Base-by-base conservation (phyloP, 108 stramenopile genomes). In the Conticribra guillardii region DNA sequence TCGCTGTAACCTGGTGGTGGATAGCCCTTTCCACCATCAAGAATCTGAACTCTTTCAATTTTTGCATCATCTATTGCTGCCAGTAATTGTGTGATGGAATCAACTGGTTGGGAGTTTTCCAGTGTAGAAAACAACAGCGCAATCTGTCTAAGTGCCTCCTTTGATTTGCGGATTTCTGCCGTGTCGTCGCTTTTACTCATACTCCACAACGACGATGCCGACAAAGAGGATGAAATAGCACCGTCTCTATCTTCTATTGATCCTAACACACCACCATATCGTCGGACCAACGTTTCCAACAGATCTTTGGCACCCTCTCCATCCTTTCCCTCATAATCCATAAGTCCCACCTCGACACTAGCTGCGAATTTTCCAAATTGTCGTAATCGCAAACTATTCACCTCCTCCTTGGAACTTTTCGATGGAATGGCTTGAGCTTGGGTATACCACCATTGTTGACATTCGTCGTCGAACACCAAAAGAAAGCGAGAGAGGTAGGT, bases 311-410 rank as follows among this genome's bases (percentile, higher is more conserved):
- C 47, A 23, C 26, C 41, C 24, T 50, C 63, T 14, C 63, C 72
- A 32, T 71, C 26, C 11, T 37, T 27, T 0, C 76, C 90, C 49
- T 71, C 68, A 62, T 80, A 94, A 48, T 89, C 88, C 58, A 86
- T 84, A 45, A 94, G 59, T 11, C 93, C 93, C 26, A 94, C 85
- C 64, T 91, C 93, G 24, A 94, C 93, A 23, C 80, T 82, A 2
- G 90, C 90, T 1, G 87, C 67, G 73, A 94, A 94, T 46, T 82
- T 71, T 24, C 76, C 93, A 81, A 94, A 94, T 34, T 94, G 88
- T 29, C 72, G 45, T 14, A 88, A 67, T 57, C 93, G 79, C 1
- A 84, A 65, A n/a, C 56, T 22, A 48, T 86, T 63, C 0, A 94
- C 86, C 51, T 90, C 71, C 9, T 84, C 80, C 18, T 65, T 65